Evolutionary conservation across 805 yeast genomes (phyloP), one percentile per base, ranked within the genome.

Genomic region (Myxozyma vanderwaltii): DNA sequence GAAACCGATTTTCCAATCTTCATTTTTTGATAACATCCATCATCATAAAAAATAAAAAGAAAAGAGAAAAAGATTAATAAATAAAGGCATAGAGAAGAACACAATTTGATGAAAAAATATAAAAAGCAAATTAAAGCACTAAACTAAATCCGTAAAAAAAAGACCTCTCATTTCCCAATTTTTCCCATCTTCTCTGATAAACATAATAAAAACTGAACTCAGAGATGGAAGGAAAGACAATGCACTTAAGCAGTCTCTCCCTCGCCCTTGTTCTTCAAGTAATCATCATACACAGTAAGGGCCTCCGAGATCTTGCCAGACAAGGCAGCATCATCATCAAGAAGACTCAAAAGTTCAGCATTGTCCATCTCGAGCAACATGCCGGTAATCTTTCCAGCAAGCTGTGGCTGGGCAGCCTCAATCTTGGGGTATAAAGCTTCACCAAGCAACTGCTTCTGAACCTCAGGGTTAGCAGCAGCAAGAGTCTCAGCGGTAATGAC

Each of bases 341-440:
- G 84, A 75, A 92, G 82, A 63, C 88, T 87, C 72, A 91, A 79
- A 70, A 94, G 88, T 79, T 92, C 97, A 72, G 84, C 84, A 78
- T 88, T 89, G 74, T 91, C 95, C 85, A 92, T 85, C 75, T 91
- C 97, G 74, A 94, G 84, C 81, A 94, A 85, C 98, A 94, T 94
- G 81, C 98, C 97, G 68, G 99, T 94, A 75, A 94, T 89, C 82
- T 91, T 92, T 80, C 97, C 96, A 68, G 97, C 97, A 72, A 96
- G 90, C 78, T 91, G 96, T 60, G 87, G 88, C 73, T 91, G 96
- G 70, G 85, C 85, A 68, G 91, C 85, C 67, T 86, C 85, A 72
- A 94, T 88, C 83, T 86, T 89, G 73, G 95, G 91, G 83, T 92
- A 94, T 74, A 94, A 82, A 74, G 91, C 96, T 83, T 94, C 97